phyloP scores from a whole-genome alignment of 2,329 filamentous ascomycete genomes.

The Fusarium algeriense region DNA sequence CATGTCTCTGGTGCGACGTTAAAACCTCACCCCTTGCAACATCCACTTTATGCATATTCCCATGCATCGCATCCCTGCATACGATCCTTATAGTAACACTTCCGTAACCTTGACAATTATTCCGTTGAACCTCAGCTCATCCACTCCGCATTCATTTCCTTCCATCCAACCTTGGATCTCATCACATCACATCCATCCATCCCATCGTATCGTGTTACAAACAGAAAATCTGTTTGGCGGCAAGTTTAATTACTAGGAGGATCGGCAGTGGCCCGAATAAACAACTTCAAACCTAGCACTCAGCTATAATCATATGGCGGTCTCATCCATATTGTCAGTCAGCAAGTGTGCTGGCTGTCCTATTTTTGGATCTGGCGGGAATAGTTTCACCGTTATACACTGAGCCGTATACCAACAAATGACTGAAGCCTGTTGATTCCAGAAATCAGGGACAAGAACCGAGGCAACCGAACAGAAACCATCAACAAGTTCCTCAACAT shows the following conservation, averaged over 20 bases:
- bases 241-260: conserved; percentile 37
- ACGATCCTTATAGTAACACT: conserved; percentile 1
- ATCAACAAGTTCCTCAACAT: conserved; percentile 11
- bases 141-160: conserved; percentile 11
- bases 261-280: conserved; percentile 21
- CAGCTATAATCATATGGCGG: conserved; percentile 13
- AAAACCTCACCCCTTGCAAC: conserved; percentile 29
- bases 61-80: conserved; percentile 25
- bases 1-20: conserved; percentile 33
- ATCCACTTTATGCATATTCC: conserved; percentile 42
- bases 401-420: neutral
- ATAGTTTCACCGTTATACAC: conserved; percentile 29
- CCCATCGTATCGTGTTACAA: neutral
- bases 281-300: conserved; percentile 13
- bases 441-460: neutral
- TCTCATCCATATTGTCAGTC: conserved; percentile 38
- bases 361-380: conserved; percentile 23
- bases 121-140: neutral
- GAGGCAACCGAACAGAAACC: conserved; percentile 11
- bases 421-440: neutral
- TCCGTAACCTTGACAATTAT: neutral
- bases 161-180: conserved; percentile 14
- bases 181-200: conserved; percentile 9
- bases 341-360: conserved; percentile 33
- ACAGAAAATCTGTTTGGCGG: conserved; percentile 15